These are phyloP conservation scores for Spathaspora gorwiae DNA, from an alignment of 805 yeast genomes.

Conservation along the genomic window DNA sequence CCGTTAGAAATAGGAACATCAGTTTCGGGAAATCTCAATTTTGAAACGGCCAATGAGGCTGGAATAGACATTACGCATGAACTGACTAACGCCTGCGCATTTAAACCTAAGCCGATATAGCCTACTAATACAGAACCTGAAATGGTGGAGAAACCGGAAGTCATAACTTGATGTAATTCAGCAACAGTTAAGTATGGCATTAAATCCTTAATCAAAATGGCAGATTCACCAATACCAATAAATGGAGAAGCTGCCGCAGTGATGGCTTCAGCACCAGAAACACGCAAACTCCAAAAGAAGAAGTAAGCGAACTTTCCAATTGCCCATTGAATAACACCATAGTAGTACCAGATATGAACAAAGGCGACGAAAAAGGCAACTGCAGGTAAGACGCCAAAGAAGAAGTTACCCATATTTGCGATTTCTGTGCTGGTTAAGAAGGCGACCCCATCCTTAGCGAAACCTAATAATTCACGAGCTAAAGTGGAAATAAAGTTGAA, in stretches of 20 bases:
- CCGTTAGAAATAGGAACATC: conserved; percentile 52
- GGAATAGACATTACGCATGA: conserved; percentile 70
- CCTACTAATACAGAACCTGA: conserved; percentile 62
- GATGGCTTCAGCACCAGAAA: conserved; percentile 61
- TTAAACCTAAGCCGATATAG: conserved; percentile 59
- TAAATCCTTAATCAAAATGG: conserved; percentile 56
- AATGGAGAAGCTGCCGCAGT: conserved; percentile 67
- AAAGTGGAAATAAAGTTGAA: conserved; percentile 56
- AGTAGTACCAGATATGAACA: conserved; percentile 56
- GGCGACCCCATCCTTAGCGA: conserved; percentile 58
- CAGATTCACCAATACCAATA: conserved; percentile 63
- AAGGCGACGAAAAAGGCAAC: conserved; percentile 61
- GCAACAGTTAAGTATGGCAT: conserved; percentile 56
- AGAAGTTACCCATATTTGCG: conserved; percentile 42
- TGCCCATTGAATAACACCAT: conserved; percentile 57
- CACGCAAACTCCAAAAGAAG: conserved; percentile 56
- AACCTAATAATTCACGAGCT: conserved; percentile 53
- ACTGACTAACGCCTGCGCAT: conserved; percentile 58
- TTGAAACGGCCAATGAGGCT: conserved; percentile 56
- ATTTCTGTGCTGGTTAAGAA: conserved; percentile 45
- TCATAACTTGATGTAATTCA: conserved; percentile 59
- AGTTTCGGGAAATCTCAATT: conserved; percentile 55
- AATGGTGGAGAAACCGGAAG: conserved; percentile 61
- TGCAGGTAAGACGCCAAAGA: conserved; percentile 58
- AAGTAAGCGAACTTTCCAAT: conserved; percentile 52